phyloP scores from a whole-genome alignment of 2,329 filamentous ascomycete species.

The Aspergillus luchuensis region DNA sequence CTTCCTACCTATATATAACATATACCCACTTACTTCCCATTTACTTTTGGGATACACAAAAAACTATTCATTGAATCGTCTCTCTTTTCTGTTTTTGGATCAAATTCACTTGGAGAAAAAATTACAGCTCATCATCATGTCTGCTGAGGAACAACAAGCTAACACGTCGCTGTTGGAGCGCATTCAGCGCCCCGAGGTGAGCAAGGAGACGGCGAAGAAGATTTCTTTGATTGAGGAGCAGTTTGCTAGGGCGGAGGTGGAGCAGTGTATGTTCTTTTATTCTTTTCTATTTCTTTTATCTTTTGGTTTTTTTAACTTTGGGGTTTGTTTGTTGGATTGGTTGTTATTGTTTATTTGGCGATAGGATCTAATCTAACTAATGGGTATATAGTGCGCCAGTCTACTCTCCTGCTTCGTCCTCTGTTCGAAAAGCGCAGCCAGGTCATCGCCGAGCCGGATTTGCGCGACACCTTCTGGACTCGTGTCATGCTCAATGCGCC shows the following conservation, averaged over 20 bases:
- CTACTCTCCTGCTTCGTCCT: slow-evolving; percentile 66
- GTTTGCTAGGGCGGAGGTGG: slow-evolving; percentile 78
- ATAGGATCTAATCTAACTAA: neutral
- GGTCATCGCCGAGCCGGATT: slow-evolving; percentile 66
- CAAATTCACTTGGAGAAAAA: no score
- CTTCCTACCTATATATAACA: neutral
- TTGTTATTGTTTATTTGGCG: neutral
- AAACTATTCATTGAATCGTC: no score
- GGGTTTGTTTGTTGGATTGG: neutral
- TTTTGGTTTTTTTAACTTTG: neutral
- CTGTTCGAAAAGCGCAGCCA: slow-evolving; percentile 76
- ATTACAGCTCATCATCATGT: neutral
- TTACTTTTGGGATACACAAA: no score
- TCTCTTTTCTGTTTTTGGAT: no score
- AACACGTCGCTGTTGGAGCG: slow-evolving; percentile 28
- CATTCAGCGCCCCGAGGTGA: slow-evolving; percentile 36
- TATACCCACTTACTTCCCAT: no score
- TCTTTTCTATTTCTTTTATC: neutral
- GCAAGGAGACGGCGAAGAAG: slow-evolving; percentile 57
- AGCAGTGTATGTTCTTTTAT: slow-evolving; percentile 53
- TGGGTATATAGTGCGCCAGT: slow-evolving; percentile 65
- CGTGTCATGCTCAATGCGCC: slow-evolving; percentile 87
- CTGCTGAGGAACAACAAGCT: neutral
- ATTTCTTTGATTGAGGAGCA: slow-evolving; percentile 78
- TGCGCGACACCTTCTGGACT: slow-evolving; percentile 77